Conservation (phyloP, 768 basidiomycete species). For the Boletus reticuloceps region DNA sequence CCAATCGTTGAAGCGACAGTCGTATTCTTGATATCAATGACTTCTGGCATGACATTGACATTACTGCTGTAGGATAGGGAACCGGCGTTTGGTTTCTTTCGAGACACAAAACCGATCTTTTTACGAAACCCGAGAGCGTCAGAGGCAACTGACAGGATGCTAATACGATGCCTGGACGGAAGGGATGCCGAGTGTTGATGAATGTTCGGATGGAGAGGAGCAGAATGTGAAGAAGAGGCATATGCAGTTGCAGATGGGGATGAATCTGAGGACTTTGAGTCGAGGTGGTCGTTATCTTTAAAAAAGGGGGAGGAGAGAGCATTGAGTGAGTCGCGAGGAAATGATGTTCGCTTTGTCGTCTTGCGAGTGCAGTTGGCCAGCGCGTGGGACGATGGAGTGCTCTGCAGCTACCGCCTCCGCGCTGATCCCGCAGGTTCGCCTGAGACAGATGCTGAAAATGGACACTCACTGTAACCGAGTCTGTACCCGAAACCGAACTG, state of each 20-base stretch:
- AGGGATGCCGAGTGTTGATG: constrained; percentile 5
- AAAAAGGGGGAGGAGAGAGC: neutral
- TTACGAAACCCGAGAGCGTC: constrained; percentile 45
- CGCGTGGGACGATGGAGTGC: neutral
- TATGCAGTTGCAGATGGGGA: constrained; percentile 13
- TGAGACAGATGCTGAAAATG: neutral
- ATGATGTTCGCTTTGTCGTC: neutral
- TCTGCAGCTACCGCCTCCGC: neutral
- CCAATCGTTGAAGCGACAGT: constrained; percentile 16
- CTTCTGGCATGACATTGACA: constrained; percentile 54
- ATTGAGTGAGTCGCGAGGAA: constrained; percentile 6
- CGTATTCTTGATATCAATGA: constrained; percentile 61
- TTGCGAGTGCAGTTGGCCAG: constrained; percentile 1
- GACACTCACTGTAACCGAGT: constrained; percentile 15
- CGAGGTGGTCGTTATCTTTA: constrained; percentile 19
- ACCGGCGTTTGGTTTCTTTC: constrained; percentile 36
- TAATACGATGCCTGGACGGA: constrained; percentile 38
- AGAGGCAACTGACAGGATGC: constrained; percentile 52
- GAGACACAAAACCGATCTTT: constrained; percentile 40
- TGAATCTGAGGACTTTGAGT: constrained; percentile 12
- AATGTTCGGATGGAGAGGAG: constrained; percentile 2
- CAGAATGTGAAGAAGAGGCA: constrained; percentile 9
- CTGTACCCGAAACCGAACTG: constrained; percentile 3
- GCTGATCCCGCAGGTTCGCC: neutral
- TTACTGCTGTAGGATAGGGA: constrained; percentile 33